phyloP scores from a whole-genome alignment of 2,329 filamentous ascomycete genomes.

The Aspergillus sp. region DNA sequence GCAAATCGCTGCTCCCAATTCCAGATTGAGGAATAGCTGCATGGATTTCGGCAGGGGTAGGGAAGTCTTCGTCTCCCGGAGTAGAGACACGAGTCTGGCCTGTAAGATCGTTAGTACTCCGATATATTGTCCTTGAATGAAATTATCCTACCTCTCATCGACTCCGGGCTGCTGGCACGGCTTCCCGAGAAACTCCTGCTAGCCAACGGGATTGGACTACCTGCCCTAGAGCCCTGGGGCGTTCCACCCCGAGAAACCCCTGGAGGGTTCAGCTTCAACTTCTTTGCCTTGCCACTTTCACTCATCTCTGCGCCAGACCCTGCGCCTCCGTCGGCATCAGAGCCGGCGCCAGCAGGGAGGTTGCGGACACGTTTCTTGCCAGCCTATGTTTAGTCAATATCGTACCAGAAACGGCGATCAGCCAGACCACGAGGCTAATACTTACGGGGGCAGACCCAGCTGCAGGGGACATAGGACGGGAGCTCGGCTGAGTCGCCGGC shows the following conservation, averaged over 20 bases:
- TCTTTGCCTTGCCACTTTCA: conserved; percentile 46
- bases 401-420: neutral
- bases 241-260: conserved; percentile 39
- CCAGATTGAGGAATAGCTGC: conserved; percentile 47
- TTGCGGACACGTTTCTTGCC: conserved; percentile 52
- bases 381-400: conserved; percentile 30
- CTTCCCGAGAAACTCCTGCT: conserved; percentile 30
- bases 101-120: conserved; percentile 5
- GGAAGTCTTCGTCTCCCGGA: conserved; percentile 35
- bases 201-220: conserved; percentile 42
- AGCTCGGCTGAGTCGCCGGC: conserved; percentile 33
- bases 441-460: conserved; percentile 54
- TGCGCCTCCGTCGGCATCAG: conserved; percentile 57
- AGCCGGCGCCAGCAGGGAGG: conserved; percentile 38
- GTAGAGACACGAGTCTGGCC: conserved; percentile 32
- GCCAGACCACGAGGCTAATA: neutral
- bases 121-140: neutral
- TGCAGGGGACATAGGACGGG: conserved; percentile 64
- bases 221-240: conserved; percentile 49
- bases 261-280: conserved; percentile 48
- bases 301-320: conserved; percentile 46
- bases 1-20: conserved; percentile 44
- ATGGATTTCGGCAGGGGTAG: conserved; percentile 47
- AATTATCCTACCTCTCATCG: conserved; percentile 24
- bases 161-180: conserved; percentile 42